These are phyloP conservation scores for Alternaria postmessia DNA, from an alignment of 2,329 filamentous ascomycete genomes.

Conservation along the genomic window DNA sequence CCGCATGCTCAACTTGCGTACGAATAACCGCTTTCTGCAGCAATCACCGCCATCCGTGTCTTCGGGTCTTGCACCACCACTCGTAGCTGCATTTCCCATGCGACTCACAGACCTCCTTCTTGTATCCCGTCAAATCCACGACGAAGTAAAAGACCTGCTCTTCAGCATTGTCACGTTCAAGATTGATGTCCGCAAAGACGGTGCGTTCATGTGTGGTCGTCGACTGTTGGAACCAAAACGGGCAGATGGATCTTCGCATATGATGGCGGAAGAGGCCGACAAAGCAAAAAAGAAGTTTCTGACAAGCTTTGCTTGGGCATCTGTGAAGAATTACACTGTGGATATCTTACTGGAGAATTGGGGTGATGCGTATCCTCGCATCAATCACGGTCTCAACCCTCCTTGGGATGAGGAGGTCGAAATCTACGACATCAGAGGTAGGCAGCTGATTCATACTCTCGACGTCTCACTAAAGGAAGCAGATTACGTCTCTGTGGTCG, in stretches of 20 bases:
- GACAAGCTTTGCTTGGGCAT: constrained; percentile 35
- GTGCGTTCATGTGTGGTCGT: constrained; percentile 45
- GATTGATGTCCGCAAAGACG: constrained; percentile 43
- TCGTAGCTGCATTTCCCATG: constrained; percentile 23
- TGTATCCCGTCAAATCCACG: constrained; percentile 37
- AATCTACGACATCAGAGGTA: constrained; percentile 47
- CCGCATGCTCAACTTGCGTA: not conserved
- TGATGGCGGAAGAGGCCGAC: constrained; percentile 25
- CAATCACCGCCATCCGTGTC: not conserved
- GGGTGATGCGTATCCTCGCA: not conserved
- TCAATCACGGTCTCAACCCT: not conserved
- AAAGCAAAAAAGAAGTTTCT: constrained; percentile 34
- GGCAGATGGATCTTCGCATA: constrained; percentile 37
- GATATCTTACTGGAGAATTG: constrained; percentile 42
- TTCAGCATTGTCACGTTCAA: constrained; percentile 41
- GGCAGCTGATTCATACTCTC: not conserved
- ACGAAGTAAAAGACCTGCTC: constrained; percentile 40
- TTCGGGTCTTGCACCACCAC: not conserved
- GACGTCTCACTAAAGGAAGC: not conserved
- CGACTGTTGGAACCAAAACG: constrained; percentile 39
- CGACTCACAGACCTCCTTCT: constrained; percentile 33
- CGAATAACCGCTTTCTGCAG: not conserved
- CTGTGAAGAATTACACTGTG: constrained; percentile 46
- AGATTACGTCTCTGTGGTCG: constrained; percentile 45
- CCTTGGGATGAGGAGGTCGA: constrained; percentile 48